These are phyloP conservation scores for Russula sp. DNA, from an alignment of 768 basidiomycete species.

Conservation along the genomic window DNA sequence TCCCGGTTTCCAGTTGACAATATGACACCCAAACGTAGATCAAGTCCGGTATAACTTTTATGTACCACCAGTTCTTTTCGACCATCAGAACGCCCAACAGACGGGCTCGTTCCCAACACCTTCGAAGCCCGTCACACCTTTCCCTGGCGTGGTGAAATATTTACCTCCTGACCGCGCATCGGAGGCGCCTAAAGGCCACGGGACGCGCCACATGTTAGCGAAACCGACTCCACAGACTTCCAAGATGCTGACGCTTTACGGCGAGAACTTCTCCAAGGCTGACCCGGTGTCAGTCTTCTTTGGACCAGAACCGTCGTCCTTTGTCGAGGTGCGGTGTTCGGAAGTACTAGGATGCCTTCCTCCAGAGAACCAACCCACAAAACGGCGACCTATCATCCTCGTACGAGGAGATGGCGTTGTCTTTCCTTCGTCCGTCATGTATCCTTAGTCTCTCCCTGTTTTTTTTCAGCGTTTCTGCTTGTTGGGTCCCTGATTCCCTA, in stretches of 20 bases:
- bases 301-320: conserved; percentile 80
- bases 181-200: conserved; percentile 71
- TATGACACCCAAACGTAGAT: conserved; percentile 39
- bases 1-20: conserved; percentile 13
- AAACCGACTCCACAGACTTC: conserved; percentile 74
- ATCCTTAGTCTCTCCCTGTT: conserved; percentile 48
- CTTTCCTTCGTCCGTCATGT: conserved; percentile 77
- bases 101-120: conserved; percentile 73
- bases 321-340: conserved; percentile 80
- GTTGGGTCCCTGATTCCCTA: background rate
- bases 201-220: conserved; percentile 58
- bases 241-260: conserved; percentile 82
- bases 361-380: conserved; percentile 57
- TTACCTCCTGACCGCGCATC: conserved; percentile 84
- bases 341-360: conserved; percentile 81
- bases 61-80: conserved; percentile 78
- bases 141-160: conserved; percentile 86
- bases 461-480: background rate
- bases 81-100: conserved; percentile 68
- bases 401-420: conserved; percentile 82
- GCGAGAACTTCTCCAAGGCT: conserved; percentile 81
- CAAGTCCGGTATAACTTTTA: conserved; percentile 94
- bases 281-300: conserved; percentile 83
- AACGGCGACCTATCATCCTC: conserved; percentile 75
- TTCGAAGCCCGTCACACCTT: conserved; percentile 77